These are phyloP conservation scores for Rhodotorula sp. DNA, from an alignment of 1,284 basidiomycete species.

Conservation along the genomic window DNA sequence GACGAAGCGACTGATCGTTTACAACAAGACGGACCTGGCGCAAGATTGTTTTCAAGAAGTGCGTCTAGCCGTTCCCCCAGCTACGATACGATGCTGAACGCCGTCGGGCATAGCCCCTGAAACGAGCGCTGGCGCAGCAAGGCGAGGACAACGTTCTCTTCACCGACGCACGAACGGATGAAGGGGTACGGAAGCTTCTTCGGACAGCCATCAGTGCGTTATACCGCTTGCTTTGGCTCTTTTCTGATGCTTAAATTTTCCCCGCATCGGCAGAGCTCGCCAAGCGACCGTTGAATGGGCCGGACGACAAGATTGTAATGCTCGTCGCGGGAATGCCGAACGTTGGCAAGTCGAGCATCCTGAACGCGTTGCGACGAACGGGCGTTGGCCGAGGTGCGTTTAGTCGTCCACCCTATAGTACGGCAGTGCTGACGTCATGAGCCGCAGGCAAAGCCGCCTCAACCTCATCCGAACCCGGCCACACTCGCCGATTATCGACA, in stretches of 20 bases:
- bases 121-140: conserved; percentile 51
- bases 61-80: conserved; percentile 44
- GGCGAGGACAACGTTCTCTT: conserved; percentile 56
- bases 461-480: conserved; percentile 83
- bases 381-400: conserved; percentile 79
- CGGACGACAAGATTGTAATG: conserved; percentile 53
- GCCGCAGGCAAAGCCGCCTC: conserved; percentile 74
- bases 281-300: conserved; percentile 29
- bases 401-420: neutral
- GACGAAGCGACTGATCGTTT: conserved; percentile 74
- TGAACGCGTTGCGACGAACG: conserved; percentile 85
- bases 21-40: conserved; percentile 91
- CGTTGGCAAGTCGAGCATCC: conserved; percentile 91
- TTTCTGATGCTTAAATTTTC: neutral
- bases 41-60: conserved; percentile 81
- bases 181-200: conserved; percentile 54
- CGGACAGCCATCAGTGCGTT: conserved; percentile 52
- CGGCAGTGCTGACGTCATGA: too few species aligned
- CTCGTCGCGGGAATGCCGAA: conserved; percentile 98
- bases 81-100: neutral
- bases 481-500: conserved; percentile 79
- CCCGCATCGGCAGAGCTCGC: conserved; percentile 16
- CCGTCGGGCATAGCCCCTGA: conserved; percentile 49
- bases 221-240: neutral
- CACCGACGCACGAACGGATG: conserved; percentile 54